Evolutionary conservation across 2,329 filamentous ascomycete species (phyloP), one percentile per base, ranked within the genome.

Genomic region (Fusarium tupiense): DNA sequence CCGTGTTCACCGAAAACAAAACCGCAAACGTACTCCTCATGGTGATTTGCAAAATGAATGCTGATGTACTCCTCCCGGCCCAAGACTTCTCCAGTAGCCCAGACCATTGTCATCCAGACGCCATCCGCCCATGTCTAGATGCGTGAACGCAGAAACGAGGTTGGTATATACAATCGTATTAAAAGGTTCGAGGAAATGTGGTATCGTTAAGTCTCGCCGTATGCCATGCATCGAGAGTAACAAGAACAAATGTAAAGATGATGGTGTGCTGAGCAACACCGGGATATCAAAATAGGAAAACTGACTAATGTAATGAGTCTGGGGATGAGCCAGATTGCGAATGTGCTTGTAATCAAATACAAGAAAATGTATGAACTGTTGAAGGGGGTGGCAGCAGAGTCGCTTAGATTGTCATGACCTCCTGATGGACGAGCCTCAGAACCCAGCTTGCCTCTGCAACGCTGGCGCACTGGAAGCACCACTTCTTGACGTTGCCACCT

Each of bases 391-490:
- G 65, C 62, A 53, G 26, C 31, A 61, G 43, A 47, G 35, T 24
- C 17, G 66, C 49, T 61, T 77, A 85, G 31, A 78, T 78, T 43
- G 81, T 84, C 70, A 86, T 75, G 52, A 90, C 88, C 80, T 90
- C 88, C 74, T 89, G 87, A 54, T 89, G 88, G 33, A 91, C 85
- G 62, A 90, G 83, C 22, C 86, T 83, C 75, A 88, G 85, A 57
- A 91, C 88, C 87, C 88, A 90, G 71, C 82, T 82, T 24, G 89
- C 88, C 81, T 90, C 86, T 26, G 83, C 81, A 17, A 85, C 85
- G 47, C 84, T 89, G 52, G 83, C 84, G 72, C 88, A 90, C 81
- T 91, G 89, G 81, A 91, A 90, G 75, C 89, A 91, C 89, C 89
- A 91, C 82, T 90, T 91, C 77, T 86, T 89, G 64, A 91, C 88